Evolutionary conservation across 108 stramenopile genomes (phyloP).

Genomic region (Pseudonitzschia multistriata): DNA sequence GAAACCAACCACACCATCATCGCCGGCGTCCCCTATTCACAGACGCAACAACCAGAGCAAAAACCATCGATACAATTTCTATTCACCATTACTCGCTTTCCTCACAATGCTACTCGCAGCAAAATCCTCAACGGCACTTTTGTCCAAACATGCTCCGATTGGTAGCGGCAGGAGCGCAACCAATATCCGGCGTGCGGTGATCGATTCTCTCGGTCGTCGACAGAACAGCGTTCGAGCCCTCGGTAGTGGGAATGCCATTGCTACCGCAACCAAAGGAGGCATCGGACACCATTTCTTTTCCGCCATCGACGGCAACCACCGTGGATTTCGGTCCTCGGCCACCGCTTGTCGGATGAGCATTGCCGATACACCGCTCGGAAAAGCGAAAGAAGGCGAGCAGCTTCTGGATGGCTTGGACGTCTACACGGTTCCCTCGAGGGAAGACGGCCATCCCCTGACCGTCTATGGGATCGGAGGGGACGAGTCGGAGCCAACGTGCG

Average conservation of each 20-base stretch:
- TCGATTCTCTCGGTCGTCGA: neutral
- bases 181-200: neutral
- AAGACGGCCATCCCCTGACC: slow-evolving; percentile 70
- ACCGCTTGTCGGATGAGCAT: slow-evolving; percentile 34
- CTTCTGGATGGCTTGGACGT: slow-evolving; percentile 71
- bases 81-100: neutral
- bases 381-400: slow-evolving; percentile 20
- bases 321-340: neutral
- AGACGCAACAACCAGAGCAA: neutral
- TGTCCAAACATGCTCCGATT: slow-evolving; percentile 8
- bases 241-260: neutral
- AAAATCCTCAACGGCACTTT: slow-evolving; percentile 2
- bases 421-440: slow-evolving; percentile 57
- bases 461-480: slow-evolving; percentile 66
- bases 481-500: slow-evolving; percentile 23
- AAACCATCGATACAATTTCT: slow-evolving; percentile 1
- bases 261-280: neutral
- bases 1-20: neutral
- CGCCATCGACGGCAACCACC: neutral
- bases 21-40: neutral
- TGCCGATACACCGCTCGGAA: slow-evolving; percentile 42
- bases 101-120: neutral
- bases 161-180: neutral
- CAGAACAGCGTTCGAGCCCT: neutral
- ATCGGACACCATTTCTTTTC: neutral